A percentile compares a stretch with the other conserved stretches of the same genome.
phyloP scores from a whole-genome alignment of 164 flowering plant genomes.

The Liquidambar formosana region DNA sequence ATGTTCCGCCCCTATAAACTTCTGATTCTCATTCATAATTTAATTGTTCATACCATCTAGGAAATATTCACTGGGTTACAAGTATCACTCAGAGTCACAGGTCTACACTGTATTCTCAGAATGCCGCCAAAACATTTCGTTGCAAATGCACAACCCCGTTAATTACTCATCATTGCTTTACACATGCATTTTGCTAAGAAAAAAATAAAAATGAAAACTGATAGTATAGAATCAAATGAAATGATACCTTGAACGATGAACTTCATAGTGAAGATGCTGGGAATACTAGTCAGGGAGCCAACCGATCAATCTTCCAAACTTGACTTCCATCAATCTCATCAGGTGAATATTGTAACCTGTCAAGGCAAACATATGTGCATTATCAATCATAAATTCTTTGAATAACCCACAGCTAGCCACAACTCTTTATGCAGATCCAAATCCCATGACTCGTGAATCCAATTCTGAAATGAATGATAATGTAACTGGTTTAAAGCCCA shows the following conservation, averaged over 20 bases:
- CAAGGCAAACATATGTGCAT: slow-evolving; percentile 8
- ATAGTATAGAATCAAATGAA: background rate
- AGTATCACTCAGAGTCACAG: too few species aligned
- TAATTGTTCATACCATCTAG: too few species aligned
- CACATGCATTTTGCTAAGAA: background rate
- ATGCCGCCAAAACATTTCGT: background rate
- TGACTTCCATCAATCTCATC: slow-evolving; percentile 47
- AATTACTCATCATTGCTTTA: background rate
- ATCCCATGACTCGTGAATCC: too few species aligned
- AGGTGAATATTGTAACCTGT: slow-evolving; percentile 69
- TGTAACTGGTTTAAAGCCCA: too few species aligned
- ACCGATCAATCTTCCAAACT: slow-evolving; percentile 59
- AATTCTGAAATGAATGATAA: too few species aligned
- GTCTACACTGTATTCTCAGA: too few species aligned
- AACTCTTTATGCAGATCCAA: too few species aligned
- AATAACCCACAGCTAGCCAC: too few species aligned
- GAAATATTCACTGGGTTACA: background rate
- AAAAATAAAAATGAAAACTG: background rate
- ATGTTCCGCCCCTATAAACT: too few species aligned
- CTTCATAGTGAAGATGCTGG: slow-evolving; percentile 32
- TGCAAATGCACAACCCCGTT: background rate
- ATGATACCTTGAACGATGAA: background rate
- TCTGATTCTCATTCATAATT: too few species aligned
- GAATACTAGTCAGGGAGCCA: slow-evolving; percentile 69
- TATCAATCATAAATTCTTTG: too few species aligned